Evolutionary conservation across 306 rosid species (phyloP).

Genomic region (Dryas octopetala): DNA sequence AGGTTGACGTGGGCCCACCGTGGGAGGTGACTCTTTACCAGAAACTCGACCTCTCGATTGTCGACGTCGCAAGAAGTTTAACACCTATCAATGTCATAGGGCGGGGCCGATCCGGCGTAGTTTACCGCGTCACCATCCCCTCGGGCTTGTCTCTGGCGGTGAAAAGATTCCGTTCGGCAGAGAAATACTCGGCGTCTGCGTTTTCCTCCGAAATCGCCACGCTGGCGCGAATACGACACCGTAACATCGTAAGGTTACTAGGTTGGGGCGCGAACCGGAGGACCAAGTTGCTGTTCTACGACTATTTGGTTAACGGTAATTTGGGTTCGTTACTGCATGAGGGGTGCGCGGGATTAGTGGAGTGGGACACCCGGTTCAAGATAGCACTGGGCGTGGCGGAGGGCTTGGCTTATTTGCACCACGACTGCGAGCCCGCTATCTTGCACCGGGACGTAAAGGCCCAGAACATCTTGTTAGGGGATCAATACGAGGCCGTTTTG

Average conservation of each 20-base stretch:
- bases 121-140: slow-evolving; percentile 48
- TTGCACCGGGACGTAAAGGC: slow-evolving; percentile 94
- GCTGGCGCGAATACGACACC: slow-evolving; percentile 77
- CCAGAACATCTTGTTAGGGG: slow-evolving; percentile 68
- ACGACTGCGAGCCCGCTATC: slow-evolving; percentile 88
- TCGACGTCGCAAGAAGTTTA: slow-evolving; percentile 61
- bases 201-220: slow-evolving; percentile 88
- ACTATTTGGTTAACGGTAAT: slow-evolving; percentile 65
- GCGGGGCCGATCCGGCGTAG: slow-evolving; percentile 85
- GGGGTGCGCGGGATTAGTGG: slow-evolving; percentile 63
- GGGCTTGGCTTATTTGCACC: slow-evolving; percentile 82
- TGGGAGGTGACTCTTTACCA: slow-evolving; percentile 95
- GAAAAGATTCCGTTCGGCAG: slow-evolving; percentile 52
- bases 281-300: slow-evolving; percentile 70
- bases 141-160: slow-evolving; percentile 64
- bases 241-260: slow-evolving; percentile 76
- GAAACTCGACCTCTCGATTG: slow-evolving; percentile 77
- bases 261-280: slow-evolving; percentile 88
- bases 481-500: slow-evolving; percentile 71
- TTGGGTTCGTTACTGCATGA: slow-evolving; percentile 61
- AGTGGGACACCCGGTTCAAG: slow-evolving; percentile 86
- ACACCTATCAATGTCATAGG: slow-evolving; percentile 62
- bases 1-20: slow-evolving; percentile 73
- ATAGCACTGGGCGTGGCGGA: slow-evolving; percentile 89
- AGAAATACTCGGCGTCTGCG: slow-evolving; percentile 67